Evolutionary conservation across 345 rosid genomes (phyloP).

Genomic region (Arabis alpina): DNA sequence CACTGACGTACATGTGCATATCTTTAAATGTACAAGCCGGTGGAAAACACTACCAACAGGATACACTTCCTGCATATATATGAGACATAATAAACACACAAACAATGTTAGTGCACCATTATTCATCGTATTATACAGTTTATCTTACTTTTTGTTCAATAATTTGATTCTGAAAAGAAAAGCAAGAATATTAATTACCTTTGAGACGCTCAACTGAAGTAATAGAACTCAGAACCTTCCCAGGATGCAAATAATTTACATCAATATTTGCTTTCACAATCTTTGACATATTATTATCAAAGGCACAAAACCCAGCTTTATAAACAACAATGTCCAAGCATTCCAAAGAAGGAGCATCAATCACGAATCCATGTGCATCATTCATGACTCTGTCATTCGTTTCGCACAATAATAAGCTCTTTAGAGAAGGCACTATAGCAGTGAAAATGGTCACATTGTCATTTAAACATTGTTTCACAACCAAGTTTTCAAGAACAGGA

Average conservation of each 20-base stretch:
- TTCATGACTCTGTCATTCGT: too few relatives aligned
- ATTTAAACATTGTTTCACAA: neutral
- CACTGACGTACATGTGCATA: slow-evolving; percentile 27
- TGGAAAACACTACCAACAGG: slow-evolving; percentile 9
- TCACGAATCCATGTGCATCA: too few relatives aligned
- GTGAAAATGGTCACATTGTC: slow-evolving; percentile 15
- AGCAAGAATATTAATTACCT: slow-evolving; percentile 3
- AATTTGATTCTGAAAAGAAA: neutral
- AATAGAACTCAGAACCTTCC: too few relatives aligned
- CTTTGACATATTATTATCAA: too few relatives aligned
- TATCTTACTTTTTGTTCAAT: too few relatives aligned
- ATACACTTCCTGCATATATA: neutral
- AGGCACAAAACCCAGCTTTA: too few relatives aligned
- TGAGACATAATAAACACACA: neutral
- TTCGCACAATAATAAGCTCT: neutral
- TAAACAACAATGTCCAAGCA: too few relatives aligned
- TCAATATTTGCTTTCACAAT: too few relatives aligned
- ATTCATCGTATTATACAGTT: too few relatives aligned
- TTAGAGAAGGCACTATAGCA: slow-evolving; percentile 6
- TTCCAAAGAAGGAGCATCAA: too few relatives aligned
- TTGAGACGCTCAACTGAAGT: neutral
- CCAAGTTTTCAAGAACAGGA: slow-evolving; percentile 27
- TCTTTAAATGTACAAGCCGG: neutral
- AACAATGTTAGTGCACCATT: neutral
- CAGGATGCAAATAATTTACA: too few relatives aligned